phyloP scores from a whole-genome alignment of 2,329 filamentous ascomycete species.

The Beauveria australis region DNA sequence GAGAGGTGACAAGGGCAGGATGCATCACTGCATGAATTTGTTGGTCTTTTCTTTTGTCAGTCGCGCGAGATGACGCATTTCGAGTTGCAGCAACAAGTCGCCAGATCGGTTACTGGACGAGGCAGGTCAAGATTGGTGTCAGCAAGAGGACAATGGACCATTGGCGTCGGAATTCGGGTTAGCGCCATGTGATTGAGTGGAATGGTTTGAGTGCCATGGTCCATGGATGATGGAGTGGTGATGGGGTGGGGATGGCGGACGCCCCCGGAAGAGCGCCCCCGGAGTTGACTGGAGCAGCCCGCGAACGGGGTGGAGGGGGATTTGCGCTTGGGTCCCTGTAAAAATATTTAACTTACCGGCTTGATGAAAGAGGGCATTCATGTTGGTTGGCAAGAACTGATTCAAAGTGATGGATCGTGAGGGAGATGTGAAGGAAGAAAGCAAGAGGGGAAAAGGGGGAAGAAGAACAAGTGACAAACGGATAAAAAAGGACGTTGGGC shows the following conservation, averaged over 20 bases:
- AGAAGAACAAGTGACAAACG: not conserved
- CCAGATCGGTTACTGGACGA: not conserved
- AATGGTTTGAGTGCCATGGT: not conserved
- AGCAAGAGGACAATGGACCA: not conserved
- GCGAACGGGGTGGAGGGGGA: not conserved
- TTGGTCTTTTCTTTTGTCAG: not conserved
- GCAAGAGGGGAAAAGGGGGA: not conserved
- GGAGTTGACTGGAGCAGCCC: not conserved
- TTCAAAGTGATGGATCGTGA: not conserved
- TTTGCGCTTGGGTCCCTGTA: not conserved
- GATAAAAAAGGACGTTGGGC: not conserved
- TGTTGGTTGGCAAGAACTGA: too few species aligned
- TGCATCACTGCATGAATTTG: not conserved
- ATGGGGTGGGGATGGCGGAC: not conserved
- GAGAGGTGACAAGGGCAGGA: not conserved
- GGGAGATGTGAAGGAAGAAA: not conserved
- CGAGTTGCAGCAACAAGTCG: not conserved
- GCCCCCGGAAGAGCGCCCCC: slow-evolving; percentile 6
- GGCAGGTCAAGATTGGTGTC: not conserved
- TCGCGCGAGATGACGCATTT: not conserved
- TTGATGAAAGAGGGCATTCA: too few species aligned
- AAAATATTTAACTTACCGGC: not conserved
- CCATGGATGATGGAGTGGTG: not conserved
- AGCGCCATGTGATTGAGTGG: slow-evolving; percentile 3
- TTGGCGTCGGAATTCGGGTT: not conserved